These are phyloP conservation scores for Hypoxylon cercidicola DNA, from an alignment of 495 filamentous ascomycete genomes.

Conservation along the genomic window DNA sequence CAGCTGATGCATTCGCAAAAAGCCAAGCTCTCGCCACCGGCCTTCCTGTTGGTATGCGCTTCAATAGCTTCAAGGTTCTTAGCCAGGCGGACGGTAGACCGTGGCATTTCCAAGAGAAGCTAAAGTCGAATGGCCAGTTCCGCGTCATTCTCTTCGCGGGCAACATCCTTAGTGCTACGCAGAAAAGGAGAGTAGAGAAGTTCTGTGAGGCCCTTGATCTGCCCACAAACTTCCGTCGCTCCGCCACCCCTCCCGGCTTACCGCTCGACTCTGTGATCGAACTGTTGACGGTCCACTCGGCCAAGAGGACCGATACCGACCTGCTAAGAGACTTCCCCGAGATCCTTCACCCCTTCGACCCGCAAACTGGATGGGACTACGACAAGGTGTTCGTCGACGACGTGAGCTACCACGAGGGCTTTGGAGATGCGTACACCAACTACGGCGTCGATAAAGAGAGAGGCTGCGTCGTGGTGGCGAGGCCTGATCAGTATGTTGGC, in stretches of 20 bases:
- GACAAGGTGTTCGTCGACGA: constrained; percentile 74
- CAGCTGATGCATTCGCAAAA: constrained; percentile 31
- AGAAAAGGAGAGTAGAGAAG: constrained; percentile 58
- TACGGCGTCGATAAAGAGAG: constrained; percentile 68
- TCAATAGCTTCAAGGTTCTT: constrained; percentile 69
- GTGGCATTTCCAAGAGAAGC: constrained; percentile 60
- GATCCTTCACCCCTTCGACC: constrained; percentile 66
- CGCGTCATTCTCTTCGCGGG: constrained; percentile 73
- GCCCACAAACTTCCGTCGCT: constrained; percentile 49
- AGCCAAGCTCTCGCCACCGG: constrained; percentile 53
- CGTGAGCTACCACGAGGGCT: constrained; percentile 65
- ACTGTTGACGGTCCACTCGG: constrained; percentile 69
- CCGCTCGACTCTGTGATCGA: constrained; percentile 61
- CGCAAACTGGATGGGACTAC: constrained; percentile 71
- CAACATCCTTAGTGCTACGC: constrained; percentile 55
- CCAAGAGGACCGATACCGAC: constrained; percentile 59
- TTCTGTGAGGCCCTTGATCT: constrained; percentile 56
- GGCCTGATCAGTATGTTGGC: constrained; percentile 73
- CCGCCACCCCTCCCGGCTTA: constrained; percentile 57
- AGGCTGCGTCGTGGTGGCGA: constrained; percentile 66
- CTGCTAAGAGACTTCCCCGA: constrained; percentile 66
- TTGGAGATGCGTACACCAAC: constrained; percentile 70
- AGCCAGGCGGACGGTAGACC: constrained; percentile 69
- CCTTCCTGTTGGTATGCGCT: constrained; percentile 62
- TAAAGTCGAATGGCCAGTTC: constrained; percentile 68